Evolutionary conservation across 2,329 filamentous ascomycete species (phyloP).

Genomic region (Zelopaecilomyces penicillatus): DNA sequence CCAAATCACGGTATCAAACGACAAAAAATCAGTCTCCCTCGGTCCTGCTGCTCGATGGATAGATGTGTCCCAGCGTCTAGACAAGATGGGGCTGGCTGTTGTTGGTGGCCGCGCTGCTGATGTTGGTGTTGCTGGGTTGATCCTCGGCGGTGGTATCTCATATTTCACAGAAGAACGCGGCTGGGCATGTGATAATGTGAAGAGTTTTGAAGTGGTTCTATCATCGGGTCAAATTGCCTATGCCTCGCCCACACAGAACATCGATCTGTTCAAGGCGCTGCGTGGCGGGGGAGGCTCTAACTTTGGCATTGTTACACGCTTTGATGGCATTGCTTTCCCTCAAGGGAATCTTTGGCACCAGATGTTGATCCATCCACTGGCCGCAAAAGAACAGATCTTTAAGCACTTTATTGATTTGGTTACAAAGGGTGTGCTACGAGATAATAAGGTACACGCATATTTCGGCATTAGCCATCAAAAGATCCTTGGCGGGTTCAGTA

Average conservation of each 20-base stretch:
- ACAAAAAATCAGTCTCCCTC: conserved; percentile 29
- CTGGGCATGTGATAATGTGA: conserved; percentile 38
- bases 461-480: conserved; percentile 10
- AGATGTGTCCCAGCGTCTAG: conserved; percentile 15
- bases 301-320: conserved; percentile 28
- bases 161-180: conserved; percentile 28
- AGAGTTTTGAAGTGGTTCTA: conserved; percentile 39
- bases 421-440: conserved; percentile 10
- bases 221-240: conserved; percentile 35
- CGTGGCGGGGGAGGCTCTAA: conserved; percentile 35
- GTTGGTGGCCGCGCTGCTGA: conserved; percentile 33
- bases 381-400: too few species aligned
- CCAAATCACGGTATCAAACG: conserved; percentile 8
- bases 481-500: conserved; percentile 4
- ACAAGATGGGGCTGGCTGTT: conserved; percentile 28
- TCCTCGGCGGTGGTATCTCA: conserved; percentile 20
- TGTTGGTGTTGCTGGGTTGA: conserved; percentile 21
- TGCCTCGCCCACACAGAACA: conserved; percentile 25
- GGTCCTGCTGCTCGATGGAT: conserved; percentile 37
- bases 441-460: conserved; percentile 15
- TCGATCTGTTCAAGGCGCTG: conserved; percentile 37
- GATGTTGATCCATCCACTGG: too few species aligned
- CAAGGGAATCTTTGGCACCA: conserved; percentile 15
- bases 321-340: conserved; percentile 19
- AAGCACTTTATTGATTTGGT: conserved; percentile 7